Conservation (phyloP, 768 basidiomycete species). For the Lactarius akahatsu region DNA sequence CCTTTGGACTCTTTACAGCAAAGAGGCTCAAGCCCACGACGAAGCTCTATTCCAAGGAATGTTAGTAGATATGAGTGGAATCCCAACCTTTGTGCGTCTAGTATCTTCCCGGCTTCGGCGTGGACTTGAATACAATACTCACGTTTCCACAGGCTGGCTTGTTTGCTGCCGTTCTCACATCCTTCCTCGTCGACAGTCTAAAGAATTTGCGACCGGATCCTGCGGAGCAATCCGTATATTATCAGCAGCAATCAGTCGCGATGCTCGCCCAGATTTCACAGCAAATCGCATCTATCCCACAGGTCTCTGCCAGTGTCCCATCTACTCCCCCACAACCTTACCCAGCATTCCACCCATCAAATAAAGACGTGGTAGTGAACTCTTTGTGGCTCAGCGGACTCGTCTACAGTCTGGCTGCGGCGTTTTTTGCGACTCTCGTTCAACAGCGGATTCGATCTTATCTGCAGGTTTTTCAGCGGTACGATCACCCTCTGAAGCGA, state of each 20-base stretch:
- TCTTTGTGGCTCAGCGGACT: neutral
- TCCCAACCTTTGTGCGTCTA: neutral
- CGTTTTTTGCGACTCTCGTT: neutral
- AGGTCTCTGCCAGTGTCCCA: too few relatives aligned
- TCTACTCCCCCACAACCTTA: neutral
- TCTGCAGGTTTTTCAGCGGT: neutral
- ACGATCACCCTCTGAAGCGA: neutral
- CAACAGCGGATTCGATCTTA: neutral
- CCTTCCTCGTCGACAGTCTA: neutral
- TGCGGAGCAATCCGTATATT: neutral
- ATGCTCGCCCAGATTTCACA: neutral
- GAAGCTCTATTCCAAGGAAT: neutral
- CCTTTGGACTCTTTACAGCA: neutral
- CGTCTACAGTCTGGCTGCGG: neutral
- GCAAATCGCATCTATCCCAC: too few relatives aligned
- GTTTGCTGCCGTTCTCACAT: neutral
- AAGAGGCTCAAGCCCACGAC: neutral
- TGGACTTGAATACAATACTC: neutral
- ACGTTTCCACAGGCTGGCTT: neutral
- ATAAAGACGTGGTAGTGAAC: neutral
- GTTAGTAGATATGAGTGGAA: neutral
- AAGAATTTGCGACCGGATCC: neutral
- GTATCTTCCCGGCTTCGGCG: neutral
- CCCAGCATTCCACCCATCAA: neutral
- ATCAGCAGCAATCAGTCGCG: neutral